Base-by-base conservation (phyloP, 2,329 filamentous ascomycete species). In the Aspergillus sp. region DNA sequence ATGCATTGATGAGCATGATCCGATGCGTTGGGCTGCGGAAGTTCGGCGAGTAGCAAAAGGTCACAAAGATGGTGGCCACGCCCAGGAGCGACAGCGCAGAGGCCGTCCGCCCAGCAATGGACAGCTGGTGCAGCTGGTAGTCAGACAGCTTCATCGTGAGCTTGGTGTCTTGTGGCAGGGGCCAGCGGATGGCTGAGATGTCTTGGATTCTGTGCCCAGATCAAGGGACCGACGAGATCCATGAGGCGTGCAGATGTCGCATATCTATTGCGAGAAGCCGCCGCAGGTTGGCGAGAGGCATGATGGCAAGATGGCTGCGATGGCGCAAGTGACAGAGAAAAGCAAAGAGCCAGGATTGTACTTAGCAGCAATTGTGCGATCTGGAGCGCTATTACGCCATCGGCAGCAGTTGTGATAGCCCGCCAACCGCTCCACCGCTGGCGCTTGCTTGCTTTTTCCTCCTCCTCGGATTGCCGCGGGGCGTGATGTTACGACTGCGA, bases 11-110 rank as follows among this genome's bases (percentile, higher is more conserved):
- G 43, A 76, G 69, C 35, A 76, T 75, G 14, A 76, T 69, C 4
- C 73, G 72, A 56, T 76, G 72, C 58, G 74, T 76, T 8, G 73
- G 73, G 51, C 72, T 76, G 8, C 72, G 69, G 52, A 75, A 75
- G 53, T 74, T 66, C 11, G 61, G 65, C 3, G 73, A 74, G 15
- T 61, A 55, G 57, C 48, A 64, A 46, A 71, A 76, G 3, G 70
- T 71, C 21, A 52, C 55, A 47, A 76, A 68, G 55, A 76, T 75
- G 4, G 69, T 69, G n/a, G 70, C 56, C 27, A 74, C 68, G 12
- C 73, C 73, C 7, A 73, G 9, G 14, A 68, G 67, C 6, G 73
- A 76, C 9, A 75, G 63, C 2, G 60, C 58, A 4, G 73, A 75
- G 12, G 67, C 62, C 27, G 63, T 61, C 15, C 73, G 70, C 40